Evolutionary conservation across 2,329 filamentous ascomycete genomes (phyloP).

Genomic region (Ophiostoma novo-ulmi): DNA sequence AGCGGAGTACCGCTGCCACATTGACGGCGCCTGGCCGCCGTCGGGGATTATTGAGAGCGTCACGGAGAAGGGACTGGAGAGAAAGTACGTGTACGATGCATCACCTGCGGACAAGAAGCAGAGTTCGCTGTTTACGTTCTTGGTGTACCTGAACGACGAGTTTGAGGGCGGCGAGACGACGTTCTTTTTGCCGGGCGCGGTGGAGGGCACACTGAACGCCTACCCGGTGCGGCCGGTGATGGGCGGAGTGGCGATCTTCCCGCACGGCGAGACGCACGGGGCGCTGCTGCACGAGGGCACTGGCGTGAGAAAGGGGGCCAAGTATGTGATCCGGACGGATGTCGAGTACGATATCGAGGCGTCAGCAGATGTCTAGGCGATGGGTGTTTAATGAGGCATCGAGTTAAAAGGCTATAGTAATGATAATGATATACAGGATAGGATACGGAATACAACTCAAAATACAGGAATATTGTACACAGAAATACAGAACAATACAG

Average conservation of each 20-base stretch:
- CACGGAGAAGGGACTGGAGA: conserved; percentile 31
- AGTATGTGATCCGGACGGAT: conserved; percentile 67
- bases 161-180: conserved; percentile 68
- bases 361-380: background rate
- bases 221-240: conserved; percentile 65
- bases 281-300: conserved; percentile 66
- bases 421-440: background rate
- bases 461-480: no score
- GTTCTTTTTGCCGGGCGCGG: conserved; percentile 60
- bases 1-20: conserved; percentile 66
- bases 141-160: conserved; percentile 66
- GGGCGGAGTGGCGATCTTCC: conserved; percentile 63
- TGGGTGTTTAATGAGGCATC: background rate
- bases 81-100: conserved; percentile 61
- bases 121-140: conserved; percentile 63
- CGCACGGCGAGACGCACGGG: conserved; percentile 62
- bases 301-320: conserved; percentile 60
- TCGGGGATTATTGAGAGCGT: conserved; percentile 51
- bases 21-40: conserved; percentile 68
- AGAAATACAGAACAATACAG: no score
- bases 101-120: conserved; percentile 56
- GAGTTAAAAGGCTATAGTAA: background rate
- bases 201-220: conserved; percentile 62
- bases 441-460: no score
- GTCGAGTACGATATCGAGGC: conserved; percentile 61